Evolutionary conservation across 208 protist genomes (phyloP).

Genomic region (Borovskyia barvae): DNA sequence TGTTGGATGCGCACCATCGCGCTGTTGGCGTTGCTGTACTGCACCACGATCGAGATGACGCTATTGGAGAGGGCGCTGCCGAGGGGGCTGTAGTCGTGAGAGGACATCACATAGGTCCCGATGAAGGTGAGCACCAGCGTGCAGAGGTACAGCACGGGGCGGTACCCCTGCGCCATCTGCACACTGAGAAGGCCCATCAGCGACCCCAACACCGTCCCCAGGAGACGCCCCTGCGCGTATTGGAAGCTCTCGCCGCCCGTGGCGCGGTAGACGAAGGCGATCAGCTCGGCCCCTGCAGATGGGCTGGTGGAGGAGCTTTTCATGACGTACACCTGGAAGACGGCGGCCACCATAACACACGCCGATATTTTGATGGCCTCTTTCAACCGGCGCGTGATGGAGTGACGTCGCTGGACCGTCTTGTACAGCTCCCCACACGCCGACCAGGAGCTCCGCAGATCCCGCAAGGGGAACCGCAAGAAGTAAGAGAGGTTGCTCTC

Average conservation of each 20-base stretch:
- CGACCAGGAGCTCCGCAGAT: constrained; percentile 49
- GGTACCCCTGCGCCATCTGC: constrained; percentile 54
- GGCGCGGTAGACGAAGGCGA: constrained; percentile 75
- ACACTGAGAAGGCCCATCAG: constrained; percentile 65
- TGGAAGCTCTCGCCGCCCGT: constrained; percentile 84
- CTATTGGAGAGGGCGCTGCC: constrained; percentile 78
- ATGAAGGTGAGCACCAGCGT: constrained; percentile 65
- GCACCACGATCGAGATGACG: constrained; percentile 79
- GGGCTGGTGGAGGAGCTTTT: constrained; percentile 54
- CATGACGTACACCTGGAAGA: constrained; percentile 81
- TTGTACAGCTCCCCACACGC: constrained; percentile 39
- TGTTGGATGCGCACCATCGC: constrained; percentile 89
- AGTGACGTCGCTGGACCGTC: constrained; percentile 40
- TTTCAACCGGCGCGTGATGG: constrained; percentile 77
- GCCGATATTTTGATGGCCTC: constrained; percentile 81
- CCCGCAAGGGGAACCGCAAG: constrained; percentile 42
- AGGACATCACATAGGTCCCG: constrained; percentile 71
- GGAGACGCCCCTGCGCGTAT: constrained; percentile 75
- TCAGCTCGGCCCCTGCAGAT: constrained; percentile 70
- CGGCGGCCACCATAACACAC: constrained; percentile 61
- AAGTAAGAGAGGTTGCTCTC: constrained; percentile 61
- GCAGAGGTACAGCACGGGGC: constrained; percentile 56
- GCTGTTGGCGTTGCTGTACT: constrained; percentile 43
- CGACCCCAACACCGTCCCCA: constrained; percentile 82
- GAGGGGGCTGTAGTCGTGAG: constrained; percentile 52